Percentiles rank a stretch among this genome's conserved stretches.
phyloP scores from a whole-genome alignment of 2,329 filamentous ascomycete genomes.

The Xylariaceae sp. region DNA sequence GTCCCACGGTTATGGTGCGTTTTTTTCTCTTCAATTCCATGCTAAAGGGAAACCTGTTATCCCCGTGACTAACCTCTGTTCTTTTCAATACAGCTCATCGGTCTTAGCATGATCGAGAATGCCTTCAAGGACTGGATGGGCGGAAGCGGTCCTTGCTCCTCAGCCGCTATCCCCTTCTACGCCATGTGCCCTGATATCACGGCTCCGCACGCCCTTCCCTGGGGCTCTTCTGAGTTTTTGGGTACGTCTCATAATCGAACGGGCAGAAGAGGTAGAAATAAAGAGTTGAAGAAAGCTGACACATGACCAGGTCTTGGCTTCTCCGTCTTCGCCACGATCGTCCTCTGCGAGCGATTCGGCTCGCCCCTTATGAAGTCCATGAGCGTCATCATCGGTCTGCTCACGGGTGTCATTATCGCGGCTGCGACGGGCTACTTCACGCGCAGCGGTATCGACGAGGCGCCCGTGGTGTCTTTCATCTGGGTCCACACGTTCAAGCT shows the following conservation, averaged over 20 bases:
- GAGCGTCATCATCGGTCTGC: conserved; percentile 67
- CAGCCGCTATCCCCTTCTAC: conserved; percentile 50
- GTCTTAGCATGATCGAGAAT: conserved; percentile 63
- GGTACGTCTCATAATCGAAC: conserved; percentile 35
- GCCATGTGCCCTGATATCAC: conserved; percentile 59
- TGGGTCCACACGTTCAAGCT: conserved; percentile 76
- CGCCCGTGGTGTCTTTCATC: conserved; percentile 67
- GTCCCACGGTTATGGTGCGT: conserved; percentile 55
- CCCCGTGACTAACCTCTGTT: neutral
- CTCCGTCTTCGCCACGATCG: conserved; percentile 72
- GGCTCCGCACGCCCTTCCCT: conserved; percentile 67
- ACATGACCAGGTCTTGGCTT: conserved; percentile 56
- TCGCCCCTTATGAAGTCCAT: conserved; percentile 80
- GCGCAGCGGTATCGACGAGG: conserved; percentile 61
- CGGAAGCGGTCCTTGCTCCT: conserved; percentile 57
- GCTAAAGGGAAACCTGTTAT: too few relatives aligned
- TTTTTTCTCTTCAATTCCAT: neutral
- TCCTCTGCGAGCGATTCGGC: conserved; percentile 75
- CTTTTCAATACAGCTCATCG: conserved; percentile 49
- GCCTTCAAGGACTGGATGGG: conserved; percentile 77
- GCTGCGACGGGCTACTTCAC: conserved; percentile 76
- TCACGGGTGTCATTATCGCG: conserved; percentile 73
- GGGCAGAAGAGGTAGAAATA: neutral
- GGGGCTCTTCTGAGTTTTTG: conserved; percentile 74
- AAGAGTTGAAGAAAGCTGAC: neutral